A percentile compares a stretch with the other conserved stretches of the same genome.
Conservation (phyloP, 2,329 filamentous ascomycete species). For the Fusarium robinianum region DNA sequence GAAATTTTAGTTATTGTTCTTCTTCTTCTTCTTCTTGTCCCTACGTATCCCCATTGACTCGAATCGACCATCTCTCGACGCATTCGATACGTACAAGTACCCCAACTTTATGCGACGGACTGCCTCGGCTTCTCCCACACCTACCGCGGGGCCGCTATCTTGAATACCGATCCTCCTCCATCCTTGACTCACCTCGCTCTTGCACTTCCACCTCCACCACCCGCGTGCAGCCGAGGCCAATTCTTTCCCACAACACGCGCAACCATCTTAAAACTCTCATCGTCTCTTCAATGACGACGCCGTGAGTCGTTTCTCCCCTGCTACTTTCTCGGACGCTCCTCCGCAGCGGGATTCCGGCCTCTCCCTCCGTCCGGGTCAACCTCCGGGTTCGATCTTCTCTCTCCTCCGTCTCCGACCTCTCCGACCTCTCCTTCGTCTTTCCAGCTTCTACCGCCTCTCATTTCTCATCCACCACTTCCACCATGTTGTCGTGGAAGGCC, state of each 20-base stretch:
- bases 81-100: no score
- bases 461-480: conserved; percentile 17
- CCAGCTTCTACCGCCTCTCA: conserved; percentile 1
- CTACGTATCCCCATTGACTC: background rate
- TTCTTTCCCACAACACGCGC: conserved; percentile 16
- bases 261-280: conserved; percentile 2
- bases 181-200: conserved; percentile 24
- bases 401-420: conserved; percentile 11
- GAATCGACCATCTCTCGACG: no score
- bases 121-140: conserved; percentile 37
- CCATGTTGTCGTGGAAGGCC: conserved; percentile 88
- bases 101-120: conserved; percentile 18
- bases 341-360: conserved; percentile 30
- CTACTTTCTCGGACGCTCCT: conserved; percentile 30
- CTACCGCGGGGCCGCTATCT: conserved; percentile 33
- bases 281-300: conserved; percentile 38
- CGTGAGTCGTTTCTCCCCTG: conserved; percentile 32
- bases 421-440: conserved; percentile 13
- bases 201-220: conserved; percentile 3
- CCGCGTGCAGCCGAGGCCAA: conserved; percentile 17
- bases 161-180: conserved; percentile 21
- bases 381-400: conserved; percentile 28
- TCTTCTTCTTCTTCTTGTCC: background rate
- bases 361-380: conserved; percentile 35
- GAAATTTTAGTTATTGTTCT: no score